A percentile compares a stretch with the other conserved stretches of the same genome.
Evolutionary conservation across 441 rosid genomes (phyloP).

Genomic region (Populus hybrid): DNA sequence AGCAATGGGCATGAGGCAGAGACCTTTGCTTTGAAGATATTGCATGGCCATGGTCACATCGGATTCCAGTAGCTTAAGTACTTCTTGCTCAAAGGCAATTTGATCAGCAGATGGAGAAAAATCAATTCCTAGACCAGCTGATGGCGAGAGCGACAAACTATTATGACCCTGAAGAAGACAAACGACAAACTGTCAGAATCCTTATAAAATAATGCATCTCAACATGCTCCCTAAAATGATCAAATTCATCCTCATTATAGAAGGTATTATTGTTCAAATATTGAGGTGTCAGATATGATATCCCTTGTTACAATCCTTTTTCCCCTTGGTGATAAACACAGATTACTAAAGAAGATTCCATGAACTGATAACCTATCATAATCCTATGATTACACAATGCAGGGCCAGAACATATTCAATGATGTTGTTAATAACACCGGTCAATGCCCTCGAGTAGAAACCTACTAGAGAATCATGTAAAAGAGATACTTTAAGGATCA

Average conservation of each 20-base stretch:
- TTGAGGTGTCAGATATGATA: too few relatives aligned
- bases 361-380: background rate
- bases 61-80: slow-evolving; percentile 52
- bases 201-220: background rate
- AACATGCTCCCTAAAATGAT: background rate
- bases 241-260: background rate
- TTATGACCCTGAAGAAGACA: slow-evolving; percentile 21
- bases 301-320: too few relatives aligned
- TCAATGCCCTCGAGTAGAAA: background rate
- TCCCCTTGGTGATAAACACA: too few relatives aligned
- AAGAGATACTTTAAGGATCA: background rate
- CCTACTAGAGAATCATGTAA: background rate
- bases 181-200: background rate
- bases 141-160: slow-evolving; percentile 18
- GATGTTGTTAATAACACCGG: background rate
- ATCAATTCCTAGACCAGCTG: slow-evolving; percentile 24
- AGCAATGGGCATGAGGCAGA: slow-evolving; percentile 57
- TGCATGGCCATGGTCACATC: slow-evolving; percentile 46
- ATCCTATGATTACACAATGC: background rate
- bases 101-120: slow-evolving; percentile 35
- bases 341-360: too few relatives aligned
- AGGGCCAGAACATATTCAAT: background rate
- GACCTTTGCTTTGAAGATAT: slow-evolving; percentile 54
- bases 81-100: slow-evolving; percentile 45
- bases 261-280: too few relatives aligned